phyloP scores from a whole-genome alignment of 2,329 filamentous ascomycete species.

The Ophiocordyceps camponoti-saundersi region DNA sequence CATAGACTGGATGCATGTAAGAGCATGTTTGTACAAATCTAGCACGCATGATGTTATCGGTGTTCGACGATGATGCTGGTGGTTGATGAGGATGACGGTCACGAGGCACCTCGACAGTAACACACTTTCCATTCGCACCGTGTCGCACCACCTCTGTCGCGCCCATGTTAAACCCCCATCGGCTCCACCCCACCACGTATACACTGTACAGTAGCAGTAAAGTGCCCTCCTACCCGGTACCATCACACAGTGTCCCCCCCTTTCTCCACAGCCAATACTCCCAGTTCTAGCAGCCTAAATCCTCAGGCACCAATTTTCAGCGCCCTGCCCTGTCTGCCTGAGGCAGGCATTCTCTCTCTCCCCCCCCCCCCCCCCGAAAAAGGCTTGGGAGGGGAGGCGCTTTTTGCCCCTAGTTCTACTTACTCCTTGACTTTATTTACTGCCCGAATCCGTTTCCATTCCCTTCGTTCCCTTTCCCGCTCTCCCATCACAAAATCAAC shows the following conservation, averaged over 20 bases:
- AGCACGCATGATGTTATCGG: too few species aligned
- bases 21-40: too few species aligned
- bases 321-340: background rate
- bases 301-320: slow-evolving; percentile 1
- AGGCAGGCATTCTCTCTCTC: too few species aligned
- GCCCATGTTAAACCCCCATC: too few species aligned
- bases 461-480: slow-evolving; percentile 1
- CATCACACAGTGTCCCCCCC: background rate
- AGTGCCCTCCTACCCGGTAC: background rate
- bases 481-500: background rate
- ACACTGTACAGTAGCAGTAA: too few species aligned
- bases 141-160: too few species aligned
- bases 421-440: background rate
- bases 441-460: slow-evolving; percentile 1
- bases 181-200: too few species aligned
- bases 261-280: background rate
- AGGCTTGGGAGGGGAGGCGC: background rate
- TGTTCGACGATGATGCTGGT: too few species aligned
- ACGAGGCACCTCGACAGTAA: too few species aligned
- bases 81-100: too few species aligned
- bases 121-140: too few species aligned
- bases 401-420: slow-evolving; percentile 2
- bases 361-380: background rate
- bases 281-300: background rate
- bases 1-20: too few species aligned